These are phyloP conservation scores for Diaporthe sp. DNA, from an alignment of 2,329 filamentous ascomycete genomes.

Conservation along the genomic window DNA sequence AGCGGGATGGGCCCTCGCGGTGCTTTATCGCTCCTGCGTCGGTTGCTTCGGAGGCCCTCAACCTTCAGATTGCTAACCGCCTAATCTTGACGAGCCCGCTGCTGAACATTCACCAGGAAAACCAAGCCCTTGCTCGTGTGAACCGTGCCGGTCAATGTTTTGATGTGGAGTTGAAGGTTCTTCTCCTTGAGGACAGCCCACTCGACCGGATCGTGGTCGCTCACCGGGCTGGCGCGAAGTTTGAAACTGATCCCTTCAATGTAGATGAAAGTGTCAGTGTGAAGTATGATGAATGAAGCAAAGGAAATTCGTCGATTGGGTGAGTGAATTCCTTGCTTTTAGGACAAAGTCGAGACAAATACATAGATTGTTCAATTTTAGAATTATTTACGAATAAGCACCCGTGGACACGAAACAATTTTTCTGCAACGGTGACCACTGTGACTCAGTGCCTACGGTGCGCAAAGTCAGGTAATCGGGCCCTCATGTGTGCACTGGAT, in stretches of 20 bases:
- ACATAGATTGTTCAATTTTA: background rate
- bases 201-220: conserved; percentile 22
- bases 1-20: background rate
- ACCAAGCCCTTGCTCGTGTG: conserved; percentile 24
- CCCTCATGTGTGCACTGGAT: background rate
- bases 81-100: conserved; percentile 30
- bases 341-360: too few relatives aligned
- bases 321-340: background rate
- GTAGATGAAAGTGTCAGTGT: background rate
- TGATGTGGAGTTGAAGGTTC: background rate
- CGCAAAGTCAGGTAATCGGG: too few relatives aligned
- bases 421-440: background rate
- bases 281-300: too few relatives aligned
- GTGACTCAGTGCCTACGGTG: background rate
- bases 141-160: conserved; percentile 20
- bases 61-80: conserved; percentile 30
- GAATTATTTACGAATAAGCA: background rate
- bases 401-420: background rate
- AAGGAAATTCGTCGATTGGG: background rate
- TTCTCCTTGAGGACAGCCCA: conserved; percentile 22
- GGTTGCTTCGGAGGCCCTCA: conserved; percentile 8
- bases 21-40: conserved; percentile 11
- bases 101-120: background rate
- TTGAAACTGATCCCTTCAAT: conserved; percentile 5
- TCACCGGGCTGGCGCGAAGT: background rate